Conservation (phyloP, 2,329 filamentous ascomycete species). For the Simplicillium sp. region DNA sequence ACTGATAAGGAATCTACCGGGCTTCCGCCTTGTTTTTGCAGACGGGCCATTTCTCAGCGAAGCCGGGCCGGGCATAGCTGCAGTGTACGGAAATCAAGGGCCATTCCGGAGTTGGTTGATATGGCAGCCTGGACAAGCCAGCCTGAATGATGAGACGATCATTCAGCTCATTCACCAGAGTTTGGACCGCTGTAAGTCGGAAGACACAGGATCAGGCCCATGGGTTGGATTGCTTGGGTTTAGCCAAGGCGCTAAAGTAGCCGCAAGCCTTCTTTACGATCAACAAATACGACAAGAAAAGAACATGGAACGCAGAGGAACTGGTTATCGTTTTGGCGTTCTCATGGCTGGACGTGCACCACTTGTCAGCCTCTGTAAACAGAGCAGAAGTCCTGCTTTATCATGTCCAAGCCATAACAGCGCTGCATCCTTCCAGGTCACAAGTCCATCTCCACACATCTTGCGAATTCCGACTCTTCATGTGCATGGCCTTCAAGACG, state of each 20-base stretch:
- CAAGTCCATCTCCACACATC: background rate
- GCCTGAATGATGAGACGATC: background rate
- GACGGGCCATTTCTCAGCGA: conserved; percentile 1
- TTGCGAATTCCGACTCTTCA: background rate
- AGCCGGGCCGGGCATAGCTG: background rate
- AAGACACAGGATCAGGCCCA: background rate
- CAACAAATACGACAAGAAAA: background rate
- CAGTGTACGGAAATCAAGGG: background rate
- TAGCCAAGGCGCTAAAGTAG: conserved; percentile 1
- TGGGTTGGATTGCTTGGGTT: conserved; percentile 1
- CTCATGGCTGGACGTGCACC: background rate
- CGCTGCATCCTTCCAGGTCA: background rate
- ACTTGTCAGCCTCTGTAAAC: background rate
- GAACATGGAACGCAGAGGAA: background rate
- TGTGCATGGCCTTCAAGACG: background rate
- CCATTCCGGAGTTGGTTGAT: background rate
- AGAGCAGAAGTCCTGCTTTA: background rate
- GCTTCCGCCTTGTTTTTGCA: background rate
- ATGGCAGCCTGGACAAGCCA: background rate
- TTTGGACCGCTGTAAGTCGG: background rate
- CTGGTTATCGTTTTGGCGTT: background rate
- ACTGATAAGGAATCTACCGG: background rate
- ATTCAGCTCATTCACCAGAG: background rate
- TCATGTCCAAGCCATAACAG: background rate
- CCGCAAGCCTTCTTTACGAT: background rate